Base-by-base conservation (phyloP, 139 green algal genomes). In the Chlamydomonas asymmetrica region DNA sequence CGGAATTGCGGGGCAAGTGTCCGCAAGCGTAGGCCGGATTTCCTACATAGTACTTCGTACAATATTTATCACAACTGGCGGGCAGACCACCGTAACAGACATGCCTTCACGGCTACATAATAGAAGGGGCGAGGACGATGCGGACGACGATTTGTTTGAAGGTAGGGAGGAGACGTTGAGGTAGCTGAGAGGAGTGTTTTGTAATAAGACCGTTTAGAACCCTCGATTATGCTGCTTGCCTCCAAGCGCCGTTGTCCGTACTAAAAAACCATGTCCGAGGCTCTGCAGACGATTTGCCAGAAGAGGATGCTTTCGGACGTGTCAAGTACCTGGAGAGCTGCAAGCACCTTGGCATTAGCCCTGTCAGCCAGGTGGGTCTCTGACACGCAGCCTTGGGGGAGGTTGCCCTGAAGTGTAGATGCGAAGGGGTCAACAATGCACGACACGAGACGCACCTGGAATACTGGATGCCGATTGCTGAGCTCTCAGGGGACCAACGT, bases 251-350 rank as follows among this genome's bases (percentile, higher is more conserved):
- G n/a, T n/a, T n/a, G n/a, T n/a, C n/a, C n/a, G n/a, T n/a, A n/a
- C n/a, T n/a, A n/a, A n/a, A n/a, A n/a, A n/a, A n/a, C n/a, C n/a
- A n/a, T n/a, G n/a, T n/a, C n/a, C n/a, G n/a, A n/a, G n/a, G n/a
- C n/a, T n/a, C n/a, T n/a, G 18, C 63, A 84, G 79, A 84, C 16
- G 79, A 85, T 59, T 40, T 80, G 22, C 78, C 68, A 22, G 73
- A 82, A 64, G 81, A 86, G 71, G 81, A 86, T 50, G 75, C 80
- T 41, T 86, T 86, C 72, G 81, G 81, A 1, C 71, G 81, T 13
- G 56, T 78, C 18, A 35, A 35, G 4, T 86, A 86, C 40, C 57
- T 86, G 61, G 49, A 77, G 40, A 61, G 61, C 32, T 86, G 81
- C 50, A 65, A 74, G 32, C 66, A 82, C 66, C 40, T 81, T 22